Conservation (phyloP, 331 rosid species). For the Quercus tomentella region DNA sequence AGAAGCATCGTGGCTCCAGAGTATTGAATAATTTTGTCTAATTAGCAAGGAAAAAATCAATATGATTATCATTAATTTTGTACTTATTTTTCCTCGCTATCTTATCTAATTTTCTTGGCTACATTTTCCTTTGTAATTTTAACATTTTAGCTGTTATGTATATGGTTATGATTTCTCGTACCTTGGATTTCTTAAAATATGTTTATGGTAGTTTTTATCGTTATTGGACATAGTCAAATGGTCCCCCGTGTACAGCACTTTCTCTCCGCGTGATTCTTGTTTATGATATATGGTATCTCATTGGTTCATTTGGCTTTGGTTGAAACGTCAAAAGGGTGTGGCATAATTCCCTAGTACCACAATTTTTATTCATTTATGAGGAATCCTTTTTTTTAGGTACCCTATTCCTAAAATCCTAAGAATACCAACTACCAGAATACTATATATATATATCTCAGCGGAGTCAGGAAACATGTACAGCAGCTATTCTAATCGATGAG, state of each 20-base stretch:
- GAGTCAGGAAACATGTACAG: background rate
- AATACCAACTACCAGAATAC: background rate
- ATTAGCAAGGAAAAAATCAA: background rate
- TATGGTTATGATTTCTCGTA: slow-evolving; percentile 18
- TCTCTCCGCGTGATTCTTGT: background rate
- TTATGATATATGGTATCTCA: background rate
- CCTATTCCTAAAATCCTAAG: too few species aligned
- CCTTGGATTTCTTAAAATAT: slow-evolving; percentile 28
- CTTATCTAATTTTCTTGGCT: too few species aligned
- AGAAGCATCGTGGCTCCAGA: too few species aligned
- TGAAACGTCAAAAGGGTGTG: background rate
- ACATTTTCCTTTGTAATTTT: background rate
- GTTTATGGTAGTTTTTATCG: slow-evolving; percentile 50
- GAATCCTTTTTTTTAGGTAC: too few species aligned
- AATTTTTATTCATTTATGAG: background rate
- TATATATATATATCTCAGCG: background rate
- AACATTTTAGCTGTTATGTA: slow-evolving; percentile 9
- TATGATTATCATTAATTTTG: background rate
- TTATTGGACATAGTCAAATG: slow-evolving; percentile 9
- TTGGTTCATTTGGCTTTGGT: background rate
- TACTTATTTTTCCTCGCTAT: too few species aligned
- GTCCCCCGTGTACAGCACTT: too few species aligned
- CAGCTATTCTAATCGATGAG: background rate
- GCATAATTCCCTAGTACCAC: background rate
- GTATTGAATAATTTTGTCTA: background rate